Percentiles rank a stretch among this genome's conserved stretches.
These are phyloP conservation scores for Boletus tomentosulus DNA, from an alignment of 768 basidiomycete species.

Conservation along the genomic window DNA sequence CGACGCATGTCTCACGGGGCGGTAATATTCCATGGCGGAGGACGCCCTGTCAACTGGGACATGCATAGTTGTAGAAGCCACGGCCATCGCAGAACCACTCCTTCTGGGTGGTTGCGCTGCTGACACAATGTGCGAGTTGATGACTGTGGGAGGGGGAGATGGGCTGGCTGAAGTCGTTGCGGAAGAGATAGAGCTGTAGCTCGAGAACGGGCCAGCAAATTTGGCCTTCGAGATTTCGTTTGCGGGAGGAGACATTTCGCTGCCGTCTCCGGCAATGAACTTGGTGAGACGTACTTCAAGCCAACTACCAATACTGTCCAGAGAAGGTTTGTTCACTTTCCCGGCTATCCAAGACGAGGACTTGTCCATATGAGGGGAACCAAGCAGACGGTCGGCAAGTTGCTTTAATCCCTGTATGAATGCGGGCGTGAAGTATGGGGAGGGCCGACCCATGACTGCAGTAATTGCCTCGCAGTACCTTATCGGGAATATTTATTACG, in stretches of 20 bases:
- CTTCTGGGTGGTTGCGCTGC: conserved; percentile 46
- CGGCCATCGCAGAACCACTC: conserved; percentile 67
- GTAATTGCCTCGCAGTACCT: conserved; percentile 95
- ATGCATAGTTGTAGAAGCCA: conserved; percentile 44
- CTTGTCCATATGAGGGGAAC: conserved; percentile 71
- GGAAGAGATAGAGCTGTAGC: conserved; percentile 90
- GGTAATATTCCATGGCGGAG: conserved; percentile 72
- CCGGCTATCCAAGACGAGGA: conserved; percentile 79
- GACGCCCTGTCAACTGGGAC: conserved; percentile 64
- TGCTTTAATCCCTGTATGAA: conserved; percentile 74
- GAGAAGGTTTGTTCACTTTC: conserved; percentile 86
- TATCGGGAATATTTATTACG: conserved; percentile 25
- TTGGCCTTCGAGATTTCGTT: conserved; percentile 33
- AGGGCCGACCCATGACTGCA: conserved; percentile 54
- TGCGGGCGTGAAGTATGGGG: conserved; percentile 61
- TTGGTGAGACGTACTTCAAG: conserved; percentile 90
- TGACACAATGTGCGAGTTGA: conserved; percentile 34
- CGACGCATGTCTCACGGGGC: conserved; percentile 46
- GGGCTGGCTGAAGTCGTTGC: conserved; percentile 68
- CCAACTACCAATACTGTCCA: conserved; percentile 90
- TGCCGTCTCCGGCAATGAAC: conserved; percentile 91
- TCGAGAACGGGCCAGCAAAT: conserved; percentile 80
- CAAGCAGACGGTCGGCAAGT: conserved; percentile 73
- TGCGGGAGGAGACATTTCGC: conserved; percentile 39
- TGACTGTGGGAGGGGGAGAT: conserved; percentile 63